A percentile compares a stretch with the other conserved stretches of the same genome.
phyloP scores from a whole-genome alignment of 2,329 filamentous ascomycete genomes.

The Calycina herbarum region DNA sequence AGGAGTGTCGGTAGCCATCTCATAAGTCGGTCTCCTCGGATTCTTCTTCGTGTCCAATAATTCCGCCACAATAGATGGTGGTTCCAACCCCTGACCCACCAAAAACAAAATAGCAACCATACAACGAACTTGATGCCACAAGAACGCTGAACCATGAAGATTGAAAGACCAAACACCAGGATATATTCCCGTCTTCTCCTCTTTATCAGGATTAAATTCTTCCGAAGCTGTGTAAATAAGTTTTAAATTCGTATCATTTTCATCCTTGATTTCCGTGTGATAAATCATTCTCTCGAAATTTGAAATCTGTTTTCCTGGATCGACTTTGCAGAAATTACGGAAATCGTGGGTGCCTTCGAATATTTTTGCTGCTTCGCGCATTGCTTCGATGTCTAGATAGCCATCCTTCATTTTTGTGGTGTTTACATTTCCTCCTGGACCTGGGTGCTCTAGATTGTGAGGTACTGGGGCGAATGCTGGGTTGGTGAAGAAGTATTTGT shows the following conservation, averaged over 20 bases:
- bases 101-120: constrained; percentile 93
- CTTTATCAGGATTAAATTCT: constrained; percentile 43
- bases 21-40: constrained; percentile 79
- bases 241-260: constrained; percentile 54
- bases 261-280: constrained; percentile 74
- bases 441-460: constrained; percentile 45
- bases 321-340: constrained; percentile 94
- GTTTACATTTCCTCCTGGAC: constrained; percentile 28
- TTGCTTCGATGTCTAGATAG: constrained; percentile 84
- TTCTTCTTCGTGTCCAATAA: constrained; percentile 72
- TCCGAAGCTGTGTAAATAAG: constrained; percentile 54
- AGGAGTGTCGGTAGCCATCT: constrained; percentile 86
- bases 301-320: constrained; percentile 83
- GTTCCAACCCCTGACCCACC: constrained; percentile 84
- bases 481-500: constrained; percentile 97
- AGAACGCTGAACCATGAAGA: constrained; percentile 85
- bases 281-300: constrained; percentile 81
- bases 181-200: constrained; percentile 8
- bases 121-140: constrained; percentile 97
- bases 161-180: constrained; percentile 83
- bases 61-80: constrained; percentile 68
- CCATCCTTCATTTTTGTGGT: constrained; percentile 55
- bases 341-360: constrained; percentile 90
- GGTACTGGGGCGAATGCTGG: constrained; percentile 77
- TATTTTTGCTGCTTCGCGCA: constrained; percentile 76